phyloP scores from a whole-genome alignment of 2,329 filamentous ascomycete genomes.

The Huntiella moniliformis region DNA sequence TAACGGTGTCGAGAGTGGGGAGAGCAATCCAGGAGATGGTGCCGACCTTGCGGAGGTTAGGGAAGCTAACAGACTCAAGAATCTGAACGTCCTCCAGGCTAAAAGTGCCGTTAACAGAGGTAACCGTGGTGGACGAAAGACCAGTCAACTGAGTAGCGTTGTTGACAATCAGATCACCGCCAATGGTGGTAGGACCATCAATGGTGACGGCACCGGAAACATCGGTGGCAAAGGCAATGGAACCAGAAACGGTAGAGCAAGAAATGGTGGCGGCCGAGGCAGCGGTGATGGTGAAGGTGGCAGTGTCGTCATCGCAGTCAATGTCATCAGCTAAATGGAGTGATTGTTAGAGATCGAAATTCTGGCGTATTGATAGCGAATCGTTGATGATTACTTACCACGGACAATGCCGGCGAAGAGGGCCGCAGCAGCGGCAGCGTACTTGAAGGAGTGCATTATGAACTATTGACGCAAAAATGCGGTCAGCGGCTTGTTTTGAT shows the following conservation, averaged over 20 bases:
- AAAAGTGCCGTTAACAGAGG: slow-evolving; percentile 51
- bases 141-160: slow-evolving; percentile 38
- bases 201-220: slow-evolving; percentile 38
- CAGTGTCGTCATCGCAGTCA: slow-evolving; percentile 17
- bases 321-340: slow-evolving; percentile 4
- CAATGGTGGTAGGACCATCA: slow-evolving; percentile 37
- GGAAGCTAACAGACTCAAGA: slow-evolving; percentile 50
- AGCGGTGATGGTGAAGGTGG: slow-evolving; percentile 37
- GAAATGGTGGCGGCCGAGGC: slow-evolving; percentile 41
- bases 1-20: slow-evolving; percentile 33
- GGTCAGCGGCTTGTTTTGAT: neutral
- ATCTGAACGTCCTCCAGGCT: slow-evolving; percentile 47
- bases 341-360: neutral
- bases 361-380: neutral
- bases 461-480: slow-evolving; percentile 1
- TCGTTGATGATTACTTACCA: slow-evolving; percentile 19
- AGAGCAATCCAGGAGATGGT: slow-evolving; percentile 56
- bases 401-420: slow-evolving; percentile 23
- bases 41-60: slow-evolving; percentile 43
- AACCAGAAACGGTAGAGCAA: slow-evolving; percentile 47
- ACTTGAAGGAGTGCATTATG: slow-evolving; percentile 29
- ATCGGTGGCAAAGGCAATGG: slow-evolving; percentile 24
- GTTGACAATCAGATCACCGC: slow-evolving; percentile 39
- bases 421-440: slow-evolving; percentile 28
- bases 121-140: slow-evolving; percentile 42